A percentile compares a stretch with the other conserved stretches of the same genome.
Evolutionary conservation across 2,329 filamentous ascomycete species (phyloP).

Genomic region (Clarireedia sp.): DNA sequence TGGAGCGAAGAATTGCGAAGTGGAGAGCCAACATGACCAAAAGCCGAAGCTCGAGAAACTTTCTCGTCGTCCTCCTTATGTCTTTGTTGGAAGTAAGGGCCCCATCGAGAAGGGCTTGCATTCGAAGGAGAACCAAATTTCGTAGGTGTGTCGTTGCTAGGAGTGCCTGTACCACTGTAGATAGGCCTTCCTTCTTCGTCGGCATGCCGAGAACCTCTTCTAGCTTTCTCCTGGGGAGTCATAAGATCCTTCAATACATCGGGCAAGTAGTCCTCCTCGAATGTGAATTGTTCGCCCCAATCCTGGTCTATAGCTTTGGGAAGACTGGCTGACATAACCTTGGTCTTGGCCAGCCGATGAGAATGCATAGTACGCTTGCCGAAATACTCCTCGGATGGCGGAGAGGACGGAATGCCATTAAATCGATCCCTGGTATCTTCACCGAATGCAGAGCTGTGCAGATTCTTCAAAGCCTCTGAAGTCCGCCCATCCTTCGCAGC

Average conservation of each 20-base stretch:
- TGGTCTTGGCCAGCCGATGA: constrained; percentile 58
- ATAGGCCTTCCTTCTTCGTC: constrained; percentile 39
- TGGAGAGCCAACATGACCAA: constrained; percentile 59
- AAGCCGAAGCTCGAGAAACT: constrained; percentile 41
- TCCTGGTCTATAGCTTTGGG: constrained; percentile 52
- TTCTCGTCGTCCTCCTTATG: constrained; percentile 46
- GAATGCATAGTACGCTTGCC: constrained; percentile 65
- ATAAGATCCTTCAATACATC: constrained; percentile 58
- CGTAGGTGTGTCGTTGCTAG: constrained; percentile 37
- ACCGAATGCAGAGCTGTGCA: constrained; percentile 62
- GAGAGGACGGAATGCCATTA: constrained; percentile 39
- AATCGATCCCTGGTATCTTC: constrained; percentile 54
- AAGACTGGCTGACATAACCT: constrained; percentile 60
- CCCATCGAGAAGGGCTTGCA: constrained; percentile 54
- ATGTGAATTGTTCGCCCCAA: constrained; percentile 62
- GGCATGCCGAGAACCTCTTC: constrained; percentile 54
- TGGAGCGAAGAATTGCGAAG: constrained; percentile 56
- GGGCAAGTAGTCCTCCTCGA: constrained; percentile 85
- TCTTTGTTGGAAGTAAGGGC: constrained; percentile 51
- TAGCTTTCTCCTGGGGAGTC: constrained; percentile 59
- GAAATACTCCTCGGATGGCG: constrained; percentile 51
- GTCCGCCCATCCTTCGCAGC: constrained; percentile 52
- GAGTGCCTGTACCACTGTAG: constrained; percentile 33
- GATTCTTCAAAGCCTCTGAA: constrained; percentile 54
- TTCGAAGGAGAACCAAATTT: constrained; percentile 55